Evolutionary conservation across 2,329 filamentous ascomycete species (phyloP), one percentile per base, ranked within the genome.

Genomic region (Venturiaceae sp.): DNA sequence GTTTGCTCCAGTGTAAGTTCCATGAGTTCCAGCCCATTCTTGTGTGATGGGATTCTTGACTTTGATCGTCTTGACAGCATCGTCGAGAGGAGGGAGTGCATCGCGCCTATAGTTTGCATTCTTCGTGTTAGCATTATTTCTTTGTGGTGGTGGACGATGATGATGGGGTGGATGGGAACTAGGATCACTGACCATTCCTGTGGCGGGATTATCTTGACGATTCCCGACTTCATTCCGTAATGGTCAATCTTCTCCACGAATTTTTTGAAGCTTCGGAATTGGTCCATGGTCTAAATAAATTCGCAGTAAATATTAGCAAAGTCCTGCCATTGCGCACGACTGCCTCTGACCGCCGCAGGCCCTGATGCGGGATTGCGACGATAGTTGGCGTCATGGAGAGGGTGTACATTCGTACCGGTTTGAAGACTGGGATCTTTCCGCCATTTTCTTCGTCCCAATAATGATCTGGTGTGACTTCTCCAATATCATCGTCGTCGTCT

Each of bases 1-100:
- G 69, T 99, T 99, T 68, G 94, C 90, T 72, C 99, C 94, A 36
- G 92, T 92, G 70, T 96, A 99, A 59, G 90, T 95, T 59, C 94
- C 95, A 69, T 92, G 90, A 55, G 89, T 90, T 44, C 94, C 94
- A 79, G 95, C 92, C 66, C 99, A 99, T 67, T 99, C 94, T 72
- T 99, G 94, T 69, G 91, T 96, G 70, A 99, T 97, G 3, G 94
- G 94, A 64, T 99, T 95, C 73, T 92, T 92, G 67, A 99, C 92
- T 68, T 86, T 87, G 71, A 99, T 89, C 62, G 87, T 86, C 74
- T 96, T 97, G 63, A 99, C 83, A 55, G 90, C 81, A 66, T 96
- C 88, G 68, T 94, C 85, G 62, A 96, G 83, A 37, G 82, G 78
- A 16, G 89, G 88, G 37, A 94, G 84, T 28, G 84, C 80, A 63